Conservation (phyloP, 495 filamentous ascomycete species). For the Annulohypoxylon nitens region DNA sequence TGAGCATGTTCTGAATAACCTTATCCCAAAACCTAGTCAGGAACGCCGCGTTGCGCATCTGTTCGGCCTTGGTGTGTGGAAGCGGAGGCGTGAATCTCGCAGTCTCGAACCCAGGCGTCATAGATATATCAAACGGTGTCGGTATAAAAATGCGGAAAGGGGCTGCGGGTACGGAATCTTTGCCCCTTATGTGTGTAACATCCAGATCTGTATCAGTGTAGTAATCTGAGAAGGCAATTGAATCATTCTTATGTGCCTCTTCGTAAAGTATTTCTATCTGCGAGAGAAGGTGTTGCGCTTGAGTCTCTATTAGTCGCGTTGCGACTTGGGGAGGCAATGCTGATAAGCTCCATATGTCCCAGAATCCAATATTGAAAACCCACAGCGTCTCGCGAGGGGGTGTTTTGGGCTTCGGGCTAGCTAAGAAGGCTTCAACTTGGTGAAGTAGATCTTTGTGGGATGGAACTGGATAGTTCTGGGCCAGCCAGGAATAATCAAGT, state of each 20-base stretch:
- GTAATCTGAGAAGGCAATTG: conserved; percentile 45
- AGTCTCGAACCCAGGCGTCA: conserved; percentile 58
- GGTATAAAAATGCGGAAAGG: conserved; percentile 60
- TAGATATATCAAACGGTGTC: conserved; percentile 58
- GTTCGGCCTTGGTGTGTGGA: conserved; percentile 50
- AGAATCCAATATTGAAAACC: conserved; percentile 61
- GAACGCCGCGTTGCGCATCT: conserved; percentile 55
- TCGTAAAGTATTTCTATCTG: conserved; percentile 59
- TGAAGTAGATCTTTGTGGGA: conserved; percentile 55
- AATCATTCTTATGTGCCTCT: conserved; percentile 50
- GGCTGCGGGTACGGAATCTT: neutral
- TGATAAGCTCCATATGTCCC: conserved; percentile 63
- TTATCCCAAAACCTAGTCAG: conserved; percentile 54
- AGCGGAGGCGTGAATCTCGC: conserved; percentile 45
- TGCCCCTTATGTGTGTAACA: neutral
- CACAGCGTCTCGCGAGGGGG: conserved; percentile 58
- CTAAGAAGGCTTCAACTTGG: conserved; percentile 58
- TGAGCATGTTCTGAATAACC: conserved; percentile 40
- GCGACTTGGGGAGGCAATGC: conserved; percentile 54
- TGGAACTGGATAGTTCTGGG: conserved; percentile 49
- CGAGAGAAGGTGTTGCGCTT: conserved; percentile 53
- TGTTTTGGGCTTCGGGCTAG: conserved; percentile 35
- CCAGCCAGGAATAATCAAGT: conserved; percentile 55
- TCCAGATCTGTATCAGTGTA: conserved; percentile 4
- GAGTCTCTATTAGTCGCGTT: conserved; percentile 45